A percentile compares a stretch with the other conserved stretches of the same genome.
Conservation (phyloP, 257 asterid genomes). For the Solanum tacnaense region DNA sequence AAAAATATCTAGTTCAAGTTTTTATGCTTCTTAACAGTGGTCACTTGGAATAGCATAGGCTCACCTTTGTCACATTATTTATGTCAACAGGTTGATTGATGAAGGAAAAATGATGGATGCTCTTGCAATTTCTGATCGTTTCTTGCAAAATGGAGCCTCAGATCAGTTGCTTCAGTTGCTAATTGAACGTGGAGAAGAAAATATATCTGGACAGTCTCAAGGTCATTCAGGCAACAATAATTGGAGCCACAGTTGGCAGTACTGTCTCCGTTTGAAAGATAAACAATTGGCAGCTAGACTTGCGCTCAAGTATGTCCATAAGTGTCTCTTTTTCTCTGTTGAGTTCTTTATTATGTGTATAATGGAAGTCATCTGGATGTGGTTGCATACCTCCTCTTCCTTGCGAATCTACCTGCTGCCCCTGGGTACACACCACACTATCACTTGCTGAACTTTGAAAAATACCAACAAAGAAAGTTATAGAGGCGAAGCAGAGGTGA, state of each 20-base stretch:
- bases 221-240: slow-evolving; percentile 41
- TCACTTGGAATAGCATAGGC: not conserved
- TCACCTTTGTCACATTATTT: not conserved
- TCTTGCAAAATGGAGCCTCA: slow-evolving; percentile 84
- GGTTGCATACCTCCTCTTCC: not conserved
- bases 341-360: not conserved
- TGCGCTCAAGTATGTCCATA: slow-evolving; percentile 63
- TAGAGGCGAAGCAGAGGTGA: not conserved
- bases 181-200: slow-evolving; percentile 57
- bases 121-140: slow-evolving; percentile 92
- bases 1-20: not conserved
- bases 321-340: slow-evolving; percentile 6
- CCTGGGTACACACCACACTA: not conserved
- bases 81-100: slow-evolving; percentile 57
- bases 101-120: slow-evolving; percentile 94
- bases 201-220: slow-evolving; percentile 36
- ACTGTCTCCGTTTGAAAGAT: slow-evolving; percentile 84
- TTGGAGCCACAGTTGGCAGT: slow-evolving; percentile 93
- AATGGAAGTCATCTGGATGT: not conserved
- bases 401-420: not conserved
- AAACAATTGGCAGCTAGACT: slow-evolving; percentile 78
- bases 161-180: slow-evolving; percentile 81
- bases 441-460: not conserved
- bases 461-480: not conserved
- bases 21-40: not conserved